phyloP scores from a whole-genome alignment of 192 early-diverging fungal species.

The Diversispora eburnea region DNA sequence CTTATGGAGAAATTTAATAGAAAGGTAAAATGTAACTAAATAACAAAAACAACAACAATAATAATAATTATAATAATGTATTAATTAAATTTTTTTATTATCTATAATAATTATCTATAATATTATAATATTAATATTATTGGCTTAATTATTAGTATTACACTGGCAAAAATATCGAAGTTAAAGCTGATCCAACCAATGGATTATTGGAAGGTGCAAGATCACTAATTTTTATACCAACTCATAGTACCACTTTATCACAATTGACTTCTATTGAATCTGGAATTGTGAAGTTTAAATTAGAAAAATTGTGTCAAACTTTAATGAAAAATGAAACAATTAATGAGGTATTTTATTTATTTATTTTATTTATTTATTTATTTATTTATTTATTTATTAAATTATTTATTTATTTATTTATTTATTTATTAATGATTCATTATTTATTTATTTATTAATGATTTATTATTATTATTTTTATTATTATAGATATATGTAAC shows the following conservation, averaged over 20 bases:
- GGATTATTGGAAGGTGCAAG: slow-evolving; percentile 9
- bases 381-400: no score
- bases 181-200: slow-evolving; percentile 20
- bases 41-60: neutral
- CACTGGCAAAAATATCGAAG: neutral
- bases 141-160: no score
- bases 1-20: slow-evolving; percentile 6
- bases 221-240: slow-evolving; percentile 1
- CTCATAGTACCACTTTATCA: no score
- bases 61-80: no score
- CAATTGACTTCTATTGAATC: neutral
- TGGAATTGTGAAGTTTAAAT: neutral
- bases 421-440: neutral
- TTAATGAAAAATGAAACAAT: no score
- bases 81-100: no score
- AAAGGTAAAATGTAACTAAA: neutral
- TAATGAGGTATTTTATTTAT: no score
- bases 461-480: neutral
- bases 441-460: neutral
- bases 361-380: no score
- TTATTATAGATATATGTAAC: slow-evolving; percentile 6
- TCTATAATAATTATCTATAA: no score
- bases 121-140: no score
- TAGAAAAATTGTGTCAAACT: no score
- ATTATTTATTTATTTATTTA: no score